Conservation (phyloP, 257 asterid genomes). For the Coffea eugenioides region DNA sequence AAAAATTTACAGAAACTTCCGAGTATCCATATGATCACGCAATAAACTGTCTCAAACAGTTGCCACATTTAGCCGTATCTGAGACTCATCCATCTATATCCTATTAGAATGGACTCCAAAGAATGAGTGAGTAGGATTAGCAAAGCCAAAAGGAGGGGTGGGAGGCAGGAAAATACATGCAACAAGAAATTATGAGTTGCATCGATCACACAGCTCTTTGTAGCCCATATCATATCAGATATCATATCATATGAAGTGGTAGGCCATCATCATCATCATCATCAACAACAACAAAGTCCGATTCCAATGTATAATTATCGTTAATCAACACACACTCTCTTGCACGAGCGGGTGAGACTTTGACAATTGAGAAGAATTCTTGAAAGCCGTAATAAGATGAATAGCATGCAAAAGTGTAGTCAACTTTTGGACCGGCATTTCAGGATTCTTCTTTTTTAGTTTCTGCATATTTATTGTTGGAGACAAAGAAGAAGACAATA, state of each 20-base stretch:
- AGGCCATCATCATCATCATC: neutral
- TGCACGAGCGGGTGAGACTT: conserved; percentile 25
- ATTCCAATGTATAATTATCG: neutral
- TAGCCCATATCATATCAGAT: too few species aligned
- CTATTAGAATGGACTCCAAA: neutral
- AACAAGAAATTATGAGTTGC: neutral
- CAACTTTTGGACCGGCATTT: neutral
- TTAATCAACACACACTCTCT: neutral
- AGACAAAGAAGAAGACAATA: neutral
- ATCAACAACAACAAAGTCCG: neutral
- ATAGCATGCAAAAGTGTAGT: conserved; percentile 11
- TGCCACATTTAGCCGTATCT: neutral
- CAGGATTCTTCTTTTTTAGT: neutral
- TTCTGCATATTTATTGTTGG: neutral
- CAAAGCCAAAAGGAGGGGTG: neutral
- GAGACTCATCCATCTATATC: neutral
- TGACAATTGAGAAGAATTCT: conserved; percentile 9
- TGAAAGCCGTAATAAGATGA: neutral
- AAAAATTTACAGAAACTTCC: neutral
- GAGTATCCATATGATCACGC: neutral
- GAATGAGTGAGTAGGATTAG: neutral
- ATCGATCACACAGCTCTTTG: neutral
- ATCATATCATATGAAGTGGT: conserved; percentile 1
- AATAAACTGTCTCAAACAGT: neutral
- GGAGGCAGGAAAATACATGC: neutral